Base-by-base conservation (phyloP, 768 basidiomycete species). In the Dentipellis sp. region DNA sequence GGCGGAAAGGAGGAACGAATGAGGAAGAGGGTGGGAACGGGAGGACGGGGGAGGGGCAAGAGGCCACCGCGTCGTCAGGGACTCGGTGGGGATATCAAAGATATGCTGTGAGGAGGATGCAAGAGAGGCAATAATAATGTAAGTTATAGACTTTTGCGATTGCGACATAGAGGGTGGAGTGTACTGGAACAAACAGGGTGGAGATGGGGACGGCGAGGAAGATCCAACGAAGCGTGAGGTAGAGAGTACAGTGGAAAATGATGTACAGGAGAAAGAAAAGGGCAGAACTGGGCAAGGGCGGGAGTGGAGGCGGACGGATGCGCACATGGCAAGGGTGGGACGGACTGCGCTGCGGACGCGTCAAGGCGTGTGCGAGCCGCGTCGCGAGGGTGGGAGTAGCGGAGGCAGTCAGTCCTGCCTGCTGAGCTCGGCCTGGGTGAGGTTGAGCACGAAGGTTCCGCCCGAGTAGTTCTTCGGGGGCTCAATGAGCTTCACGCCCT, bases 391-490 rank as follows among this genome's bases (percentile, higher is more conserved):
- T 17, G 42, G 8, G 42, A n/a, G 42, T 14, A 45, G 17, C 12
- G 14, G 17, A 16, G 19, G n/a, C 42, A 8, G 9, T 74, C 66
- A 79, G 61, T 79, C 78, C 69, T 83, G 84, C 64, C 88, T 75
- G 69, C 87, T 79, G 67, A 93, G 78, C 68, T 93, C 90, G 8
- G 81, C 88, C 67, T 90, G 90, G 0, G 90, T 91, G 56, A 93
- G 77, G 69, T 91, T 79, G 53, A 93, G 81, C 58, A 86, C 74
- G 63, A 91, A 92, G 54, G 68, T 65, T 39, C 79, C 81, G 50
- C 75, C 74, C 67, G 80, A 78, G 69, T 81, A 81, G 67, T 86
- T 82, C 64, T 82, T 76, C 23, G 91, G 88, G 10, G 88, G 86
- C 67, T 89, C 79, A 56, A 93, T 91, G 65, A 91, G 75, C 65